These are phyloP conservation scores for Zoysia japonica DNA, from an alignment of 176 grass and related monocot genomes.

Conservation along the genomic window DNA sequence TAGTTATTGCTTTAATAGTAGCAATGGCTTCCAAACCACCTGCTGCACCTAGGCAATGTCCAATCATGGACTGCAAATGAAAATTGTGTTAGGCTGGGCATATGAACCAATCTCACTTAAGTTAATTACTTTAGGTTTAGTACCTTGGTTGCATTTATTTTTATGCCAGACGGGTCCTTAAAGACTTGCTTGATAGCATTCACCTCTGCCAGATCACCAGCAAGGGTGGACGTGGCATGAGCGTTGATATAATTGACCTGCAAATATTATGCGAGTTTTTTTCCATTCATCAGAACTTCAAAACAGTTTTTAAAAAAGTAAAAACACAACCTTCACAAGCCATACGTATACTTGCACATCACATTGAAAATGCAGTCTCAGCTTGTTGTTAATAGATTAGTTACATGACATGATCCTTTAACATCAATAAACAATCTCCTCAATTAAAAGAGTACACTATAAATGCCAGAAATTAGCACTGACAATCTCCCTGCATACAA, in stretches of 20 bases:
- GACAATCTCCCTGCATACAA: too few relatives aligned
- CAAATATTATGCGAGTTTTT: conserved; percentile 39
- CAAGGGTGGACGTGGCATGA: conserved; percentile 96
- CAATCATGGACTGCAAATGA: conserved; percentile 89
- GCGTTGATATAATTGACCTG: conserved; percentile 98
- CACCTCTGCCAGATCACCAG: conserved; percentile 92
- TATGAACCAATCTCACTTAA: conserved; percentile 30
- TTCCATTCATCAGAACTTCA: background rate
- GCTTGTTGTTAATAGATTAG: conserved; percentile 1
- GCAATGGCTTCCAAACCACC: conserved; percentile 99
- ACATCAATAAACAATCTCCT: background rate
- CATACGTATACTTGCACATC: background rate
- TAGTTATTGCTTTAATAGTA: conserved; percentile 89
- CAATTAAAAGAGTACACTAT: conserved; percentile 3
- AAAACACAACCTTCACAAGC: conserved; percentile 20
- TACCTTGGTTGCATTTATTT: conserved; percentile 97
- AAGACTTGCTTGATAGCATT: conserved; percentile 97
- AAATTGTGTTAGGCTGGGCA: conserved; percentile 24
- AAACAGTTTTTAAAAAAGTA: background rate
- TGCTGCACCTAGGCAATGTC: conserved; percentile 95
- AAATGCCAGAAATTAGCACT: background rate
- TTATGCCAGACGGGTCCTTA: conserved; percentile 71
- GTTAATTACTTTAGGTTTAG: conserved; percentile 2
- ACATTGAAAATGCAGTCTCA: conserved; percentile 7
- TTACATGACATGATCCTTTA: conserved; percentile 7